phyloP scores from a whole-genome alignment of 2,329 filamentous ascomycete genomes.

The Epichloe gansuensis region DNA sequence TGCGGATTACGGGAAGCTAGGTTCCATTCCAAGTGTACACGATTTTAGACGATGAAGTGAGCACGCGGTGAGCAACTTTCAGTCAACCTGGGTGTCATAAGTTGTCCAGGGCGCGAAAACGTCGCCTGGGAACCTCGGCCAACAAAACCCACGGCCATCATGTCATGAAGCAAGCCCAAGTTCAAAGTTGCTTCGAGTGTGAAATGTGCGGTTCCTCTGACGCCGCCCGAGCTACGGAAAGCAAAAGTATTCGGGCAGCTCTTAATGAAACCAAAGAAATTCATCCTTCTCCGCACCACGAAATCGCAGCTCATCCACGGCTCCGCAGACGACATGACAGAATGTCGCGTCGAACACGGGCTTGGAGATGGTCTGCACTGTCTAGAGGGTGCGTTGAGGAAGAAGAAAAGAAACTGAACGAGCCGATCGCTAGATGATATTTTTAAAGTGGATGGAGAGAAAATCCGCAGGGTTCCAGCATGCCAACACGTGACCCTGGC shows the following conservation, averaged over 20 bases:
- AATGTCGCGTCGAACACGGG: conserved; percentile 50
- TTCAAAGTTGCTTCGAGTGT: neutral
- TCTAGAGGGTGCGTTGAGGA: conserved; percentile 65
- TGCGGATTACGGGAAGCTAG: too few relatives aligned
- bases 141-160: neutral
- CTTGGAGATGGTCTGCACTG: conserved; percentile 67
- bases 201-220: conserved; percentile 30
- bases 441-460: neutral
- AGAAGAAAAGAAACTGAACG: conserved; percentile 31
- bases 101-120: too few relatives aligned
- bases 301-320: conserved; percentile 55
- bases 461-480: neutral
- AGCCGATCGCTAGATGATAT: neutral
- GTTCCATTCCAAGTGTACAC: too few relatives aligned
- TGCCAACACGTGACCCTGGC: conserved; percentile 8
- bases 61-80: too few relatives aligned
- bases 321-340: conserved; percentile 45
- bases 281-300: conserved; percentile 41
- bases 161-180: neutral
- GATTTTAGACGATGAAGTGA: too few relatives aligned
- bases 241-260: conserved; percentile 39
- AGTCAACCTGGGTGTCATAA: too few relatives aligned
- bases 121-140: neutral
- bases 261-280: conserved; percentile 39
- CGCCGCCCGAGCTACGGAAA: conserved; percentile 25